These are phyloP conservation scores for Myxozyma monticola DNA, from an alignment of 805 yeast species.

Conservation along the genomic window DNA sequence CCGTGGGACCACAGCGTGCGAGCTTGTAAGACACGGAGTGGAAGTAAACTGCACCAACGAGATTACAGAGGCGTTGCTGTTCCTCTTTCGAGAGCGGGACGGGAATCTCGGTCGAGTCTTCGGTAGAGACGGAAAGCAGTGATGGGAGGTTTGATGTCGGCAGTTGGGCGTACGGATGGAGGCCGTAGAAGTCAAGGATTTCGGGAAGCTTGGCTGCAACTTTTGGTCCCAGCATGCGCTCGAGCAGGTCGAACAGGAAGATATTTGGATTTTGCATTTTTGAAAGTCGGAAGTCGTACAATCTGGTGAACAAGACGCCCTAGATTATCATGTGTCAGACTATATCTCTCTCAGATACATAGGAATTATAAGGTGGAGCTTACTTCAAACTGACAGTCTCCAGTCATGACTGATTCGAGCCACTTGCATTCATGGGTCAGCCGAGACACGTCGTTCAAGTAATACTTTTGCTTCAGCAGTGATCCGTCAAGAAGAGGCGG, in stretches of 20 bases:
- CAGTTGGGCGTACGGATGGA: constrained; percentile 5
- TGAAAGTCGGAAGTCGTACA: constrained; percentile 7
- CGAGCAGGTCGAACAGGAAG: constrained; percentile 1
- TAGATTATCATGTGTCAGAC: too few relatives aligned
- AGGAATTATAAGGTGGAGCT: too few relatives aligned
- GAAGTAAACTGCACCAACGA: constrained; percentile 21
- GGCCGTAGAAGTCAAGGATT: background rate
- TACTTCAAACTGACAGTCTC: constrained; percentile 18
- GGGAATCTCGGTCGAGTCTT: background rate
- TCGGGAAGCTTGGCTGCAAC: constrained; percentile 2
- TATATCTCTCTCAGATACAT: too few relatives aligned
- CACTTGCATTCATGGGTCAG: constrained; percentile 13
- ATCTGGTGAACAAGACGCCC: constrained; percentile 6
- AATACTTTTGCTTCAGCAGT: constrained; percentile 1
- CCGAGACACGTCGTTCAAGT: constrained; percentile 7
- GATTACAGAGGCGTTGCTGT: constrained; percentile 2
- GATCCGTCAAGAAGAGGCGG: constrained; percentile 13
- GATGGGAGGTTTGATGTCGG: constrained; percentile 12
- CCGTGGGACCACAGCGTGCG: constrained; percentile 15
- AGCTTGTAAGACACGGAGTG: constrained; percentile 15
- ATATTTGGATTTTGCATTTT: constrained; percentile 11
- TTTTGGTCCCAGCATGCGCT: constrained; percentile 11
- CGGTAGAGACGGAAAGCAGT: too few relatives aligned
- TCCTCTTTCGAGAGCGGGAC: constrained; percentile 5
- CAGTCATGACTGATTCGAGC: constrained; percentile 14